phyloP scores from a whole-genome alignment of 352 stramenopile species.

The Peronospora farinosa region DNA sequence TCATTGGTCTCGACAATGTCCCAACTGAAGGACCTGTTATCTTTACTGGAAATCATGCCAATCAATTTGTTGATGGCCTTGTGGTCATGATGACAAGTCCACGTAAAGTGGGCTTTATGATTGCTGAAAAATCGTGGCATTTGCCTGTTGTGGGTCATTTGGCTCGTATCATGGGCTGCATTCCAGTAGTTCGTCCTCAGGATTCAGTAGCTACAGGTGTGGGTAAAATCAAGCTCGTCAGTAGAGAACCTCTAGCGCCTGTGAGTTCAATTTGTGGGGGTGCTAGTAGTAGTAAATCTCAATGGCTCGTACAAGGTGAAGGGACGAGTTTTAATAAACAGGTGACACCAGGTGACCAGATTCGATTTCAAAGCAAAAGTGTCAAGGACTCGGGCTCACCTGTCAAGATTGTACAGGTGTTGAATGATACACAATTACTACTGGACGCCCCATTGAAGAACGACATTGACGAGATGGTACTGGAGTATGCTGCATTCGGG shows the following conservation, averaged over 20 bases:
- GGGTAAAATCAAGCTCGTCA: constrained; percentile 57
- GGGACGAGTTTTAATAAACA: constrained; percentile 72
- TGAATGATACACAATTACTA: constrained; percentile 82
- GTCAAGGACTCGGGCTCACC: constrained; percentile 78
- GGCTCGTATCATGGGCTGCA: constrained; percentile 91
- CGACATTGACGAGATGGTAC: constrained; percentile 31
- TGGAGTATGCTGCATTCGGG: constrained; percentile 57
- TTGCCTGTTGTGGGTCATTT: constrained; percentile 92
- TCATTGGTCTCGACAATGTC: constrained; percentile 95
- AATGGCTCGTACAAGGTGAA: constrained; percentile 52
- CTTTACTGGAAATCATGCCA: constrained; percentile 97
- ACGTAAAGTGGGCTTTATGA: constrained; percentile 94
- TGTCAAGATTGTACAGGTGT: constrained; percentile 76
- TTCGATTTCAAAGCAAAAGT: constrained; percentile 67
- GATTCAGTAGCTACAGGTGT: constrained; percentile 76
- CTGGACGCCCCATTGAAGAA: constrained; percentile 47
- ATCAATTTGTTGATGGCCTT: constrained; percentile 98
- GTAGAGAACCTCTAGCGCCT: constrained; percentile 25
- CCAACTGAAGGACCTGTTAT: constrained; percentile 94
- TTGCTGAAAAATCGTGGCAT: constrained; percentile 95
- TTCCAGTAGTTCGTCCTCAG: constrained; percentile 95
- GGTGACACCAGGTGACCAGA: constrained; percentile 69
- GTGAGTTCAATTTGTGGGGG: constrained; percentile 26
- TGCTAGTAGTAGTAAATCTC: constrained; percentile 13
- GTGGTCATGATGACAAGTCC: constrained; percentile 93